Conservation (phyloP, 2,329 filamentous ascomycete genomes). For the Fusarium napiforme region DNA sequence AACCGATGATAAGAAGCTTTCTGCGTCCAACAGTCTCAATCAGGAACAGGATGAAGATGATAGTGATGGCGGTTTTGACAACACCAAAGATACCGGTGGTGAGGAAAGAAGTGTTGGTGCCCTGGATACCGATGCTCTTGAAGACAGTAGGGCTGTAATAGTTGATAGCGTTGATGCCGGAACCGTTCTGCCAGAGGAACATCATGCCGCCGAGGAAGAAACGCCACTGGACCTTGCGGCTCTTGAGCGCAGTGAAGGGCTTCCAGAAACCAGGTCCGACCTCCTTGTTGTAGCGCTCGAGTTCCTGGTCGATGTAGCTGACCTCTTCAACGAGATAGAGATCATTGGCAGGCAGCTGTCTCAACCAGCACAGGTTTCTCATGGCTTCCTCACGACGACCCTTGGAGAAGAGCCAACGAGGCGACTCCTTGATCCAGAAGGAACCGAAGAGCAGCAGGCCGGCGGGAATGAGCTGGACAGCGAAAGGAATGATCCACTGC, state of each 20-base stretch:
- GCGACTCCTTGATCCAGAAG: conserved; percentile 71
- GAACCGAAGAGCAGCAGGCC: conserved; percentile 69
- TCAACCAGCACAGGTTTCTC: conserved; percentile 71
- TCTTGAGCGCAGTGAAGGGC: conserved; percentile 69
- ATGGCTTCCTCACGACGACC: conserved; percentile 69
- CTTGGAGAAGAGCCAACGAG: conserved; percentile 75
- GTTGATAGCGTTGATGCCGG: conserved; percentile 82
- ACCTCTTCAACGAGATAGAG: conserved; percentile 80
- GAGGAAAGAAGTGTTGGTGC: conserved; percentile 57
- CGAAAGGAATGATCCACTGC: conserved; percentile 71
- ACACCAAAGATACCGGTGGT: conserved; percentile 82
- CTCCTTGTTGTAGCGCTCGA: conserved; percentile 71
- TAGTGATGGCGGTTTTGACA: conserved; percentile 75
- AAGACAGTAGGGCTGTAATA: conserved; percentile 67
- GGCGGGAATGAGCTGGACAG: conserved; percentile 73
- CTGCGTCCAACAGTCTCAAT: conserved; percentile 68
- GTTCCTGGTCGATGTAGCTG: conserved; percentile 73
- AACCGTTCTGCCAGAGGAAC: conserved; percentile 82
- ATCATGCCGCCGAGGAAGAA: conserved; percentile 80
- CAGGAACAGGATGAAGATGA: conserved; percentile 75
- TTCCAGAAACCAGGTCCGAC: conserved; percentile 81
- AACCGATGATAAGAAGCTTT: conserved; percentile 73
- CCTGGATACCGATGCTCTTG: conserved; percentile 60
- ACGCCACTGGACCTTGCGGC: conserved; percentile 72
- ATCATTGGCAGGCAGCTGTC: conserved; percentile 65